phyloP scores from a whole-genome alignment of 768 basidiomycete species.

The Naematelia aurantialba region DNA sequence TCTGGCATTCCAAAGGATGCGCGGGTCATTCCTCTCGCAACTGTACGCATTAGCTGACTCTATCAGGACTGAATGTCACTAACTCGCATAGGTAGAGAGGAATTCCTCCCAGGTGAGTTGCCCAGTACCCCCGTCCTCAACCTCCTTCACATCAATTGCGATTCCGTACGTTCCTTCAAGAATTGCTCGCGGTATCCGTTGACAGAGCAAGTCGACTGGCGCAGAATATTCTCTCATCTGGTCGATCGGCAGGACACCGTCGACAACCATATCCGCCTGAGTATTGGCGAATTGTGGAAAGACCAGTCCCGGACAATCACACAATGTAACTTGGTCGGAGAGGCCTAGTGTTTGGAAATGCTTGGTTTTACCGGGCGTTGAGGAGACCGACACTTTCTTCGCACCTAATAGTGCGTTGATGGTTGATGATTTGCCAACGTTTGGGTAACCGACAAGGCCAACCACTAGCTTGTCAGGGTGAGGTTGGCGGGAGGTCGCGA shows the following conservation, averaged over 20 bases:
- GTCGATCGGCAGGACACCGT: conserved; percentile 95
- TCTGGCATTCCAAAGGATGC: conserved; percentile 96
- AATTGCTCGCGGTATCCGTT: conserved; percentile 73
- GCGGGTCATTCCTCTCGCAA: conserved; percentile 86
- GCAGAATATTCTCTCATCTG: conserved; percentile 91
- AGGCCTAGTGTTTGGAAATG: conserved; percentile 98
- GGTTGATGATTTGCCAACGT: conserved; percentile 98
- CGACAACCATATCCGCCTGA: conserved; percentile 90
- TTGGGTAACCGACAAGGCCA: conserved; percentile 89
- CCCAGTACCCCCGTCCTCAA: conserved; percentile 83
- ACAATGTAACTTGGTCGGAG: conserved; percentile 79
- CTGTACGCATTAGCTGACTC: conserved; percentile 52
- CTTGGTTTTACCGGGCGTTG: conserved; percentile 98
- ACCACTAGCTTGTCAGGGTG: conserved; percentile 43
- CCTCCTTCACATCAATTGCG: conserved; percentile 60
- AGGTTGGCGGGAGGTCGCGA: conserved; percentile 40
- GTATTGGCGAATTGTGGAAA: conserved; percentile 98
- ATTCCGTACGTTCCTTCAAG: conserved; percentile 90
- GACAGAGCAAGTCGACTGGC: conserved; percentile 70
- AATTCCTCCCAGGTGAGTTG: conserved; percentile 64
- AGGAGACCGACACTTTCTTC: conserved; percentile 97
- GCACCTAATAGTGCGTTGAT: conserved; percentile 95
- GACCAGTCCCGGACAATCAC: conserved; percentile 96
- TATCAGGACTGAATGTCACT: conserved; percentile 49
- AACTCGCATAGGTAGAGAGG: conserved; percentile 86